These are phyloP conservation scores for Clonostachys rosea DNA, from an alignment of 2,329 filamentous ascomycete species.

Conservation along the genomic window DNA sequence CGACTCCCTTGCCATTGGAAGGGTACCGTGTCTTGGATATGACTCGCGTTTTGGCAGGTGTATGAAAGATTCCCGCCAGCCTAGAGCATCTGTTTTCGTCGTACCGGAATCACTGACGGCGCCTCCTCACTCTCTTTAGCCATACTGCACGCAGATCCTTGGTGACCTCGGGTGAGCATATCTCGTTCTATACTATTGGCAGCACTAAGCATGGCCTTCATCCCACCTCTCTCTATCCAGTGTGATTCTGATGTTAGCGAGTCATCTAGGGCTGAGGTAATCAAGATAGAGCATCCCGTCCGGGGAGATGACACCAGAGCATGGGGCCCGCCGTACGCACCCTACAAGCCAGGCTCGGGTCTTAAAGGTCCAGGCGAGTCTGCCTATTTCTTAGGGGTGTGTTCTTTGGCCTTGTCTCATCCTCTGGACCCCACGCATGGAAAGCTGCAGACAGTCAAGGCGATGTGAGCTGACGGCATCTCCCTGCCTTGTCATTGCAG, in stretches of 20 bases:
- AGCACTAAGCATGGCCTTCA: too few species aligned
- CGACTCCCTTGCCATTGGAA: slow-evolving; percentile 57
- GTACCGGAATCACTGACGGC: too few species aligned
- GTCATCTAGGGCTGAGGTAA: slow-evolving; percentile 74
- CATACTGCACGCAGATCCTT: slow-evolving; percentile 95
- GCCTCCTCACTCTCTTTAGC: slow-evolving; percentile 43
- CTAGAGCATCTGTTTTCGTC: not conserved
- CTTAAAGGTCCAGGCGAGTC: slow-evolving; percentile 77
- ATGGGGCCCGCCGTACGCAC: slow-evolving; percentile 93
- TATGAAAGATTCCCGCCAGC: slow-evolving; percentile 41
- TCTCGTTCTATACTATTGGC: not conserved
- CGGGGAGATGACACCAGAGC: slow-evolving; percentile 91
- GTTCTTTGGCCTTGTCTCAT: slow-evolving; percentile 4
- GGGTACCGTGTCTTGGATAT: slow-evolving; percentile 91
- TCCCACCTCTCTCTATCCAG: too few species aligned
- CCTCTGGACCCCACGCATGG: not conserved
- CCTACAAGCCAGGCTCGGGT: slow-evolving; percentile 58
- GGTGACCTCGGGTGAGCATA: slow-evolving; percentile 82
- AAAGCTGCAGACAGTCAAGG: not conserved
- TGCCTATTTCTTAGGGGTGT: slow-evolving; percentile 90
- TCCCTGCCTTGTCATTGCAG: slow-evolving; percentile 33
- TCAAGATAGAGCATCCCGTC: slow-evolving; percentile 93
- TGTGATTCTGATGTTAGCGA: too few species aligned
- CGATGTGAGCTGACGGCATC: not conserved
- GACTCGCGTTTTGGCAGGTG: slow-evolving; percentile 91